Base-by-base conservation (phyloP, 169 alveolate genomes). In the Cryptosporidium tyzzeri region DNA sequence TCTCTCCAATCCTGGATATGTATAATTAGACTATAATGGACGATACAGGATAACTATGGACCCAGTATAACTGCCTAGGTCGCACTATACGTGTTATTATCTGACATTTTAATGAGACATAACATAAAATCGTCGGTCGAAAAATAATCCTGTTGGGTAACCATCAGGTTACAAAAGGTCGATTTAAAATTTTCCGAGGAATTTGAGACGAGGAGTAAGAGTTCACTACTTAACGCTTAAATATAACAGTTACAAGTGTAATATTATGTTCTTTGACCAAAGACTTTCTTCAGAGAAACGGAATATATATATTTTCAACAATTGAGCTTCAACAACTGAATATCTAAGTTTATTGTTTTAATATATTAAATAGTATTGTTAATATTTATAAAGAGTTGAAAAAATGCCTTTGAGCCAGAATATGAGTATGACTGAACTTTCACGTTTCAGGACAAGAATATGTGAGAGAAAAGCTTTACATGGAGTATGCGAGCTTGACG, bases 1-100 rank as follows among this genome's bases (percentile, higher is more conserved):
- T 80, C 89, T 80, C 89, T 80, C 89, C 89, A 61, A 80, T 80
- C 89, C 45, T 80, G 89, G 89, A 80, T 80, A 80, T 80, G 68
- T 80, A 62, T 59, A 80, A 73, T 80, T 62, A 65, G 75, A 80
- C 73, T 80, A 65, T 80, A 80, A 80, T 80, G 89, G 89, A 59
- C 89, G 62, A 35, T 37, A 80, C 50, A 80, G 89, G 89, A 80
- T 80, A 80, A 59, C 50, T 80, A 80, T 80, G 89, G 89, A 31
- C 89, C 89, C 58, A n/a, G 50, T 80, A 80, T 71, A 59, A 67
- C 62, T 62, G 89, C 75, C 68, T 53, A 62, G 71, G 75, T 80
- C 75, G 67, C 89, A 80, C 68, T 80, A 80, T 80, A 80, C 80
- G 89, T 65, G 89, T 80, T 62, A 62, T 59, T 45, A 80, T 80